Percentiles rank a stretch among this genome's conserved stretches.
phyloP scores from a whole-genome alignment of 1,139 yeast genomes.

The Candida sanyaensis region DNA sequence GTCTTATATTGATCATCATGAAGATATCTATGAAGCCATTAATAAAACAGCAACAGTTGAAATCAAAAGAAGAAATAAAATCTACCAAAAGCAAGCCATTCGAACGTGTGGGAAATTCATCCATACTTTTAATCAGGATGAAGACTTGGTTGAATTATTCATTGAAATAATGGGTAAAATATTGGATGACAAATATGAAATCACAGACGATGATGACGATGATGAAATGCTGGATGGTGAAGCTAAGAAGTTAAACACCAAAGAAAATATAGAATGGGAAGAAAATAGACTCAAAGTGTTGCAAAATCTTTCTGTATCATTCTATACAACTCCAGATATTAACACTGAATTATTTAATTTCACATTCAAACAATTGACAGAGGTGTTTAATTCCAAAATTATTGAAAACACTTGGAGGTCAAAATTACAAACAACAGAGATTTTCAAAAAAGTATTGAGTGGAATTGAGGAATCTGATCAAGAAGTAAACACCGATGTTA shows the following conservation, averaged over 20 bases:
- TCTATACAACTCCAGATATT: slow-evolving; percentile 23
- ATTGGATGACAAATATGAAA: slow-evolving; percentile 31
- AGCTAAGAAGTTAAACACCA: slow-evolving; percentile 26
- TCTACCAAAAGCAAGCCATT: slow-evolving; percentile 60
- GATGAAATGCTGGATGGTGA: slow-evolving; percentile 33
- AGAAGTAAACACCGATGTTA: slow-evolving; percentile 14
- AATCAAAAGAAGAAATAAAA: slow-evolving; percentile 65
- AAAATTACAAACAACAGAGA: slow-evolving; percentile 46
- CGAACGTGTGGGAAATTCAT: slow-evolving; percentile 52
- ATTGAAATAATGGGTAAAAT: slow-evolving; percentile 35
- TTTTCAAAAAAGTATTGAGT: slow-evolving; percentile 18
- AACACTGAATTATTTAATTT: slow-evolving; percentile 25
- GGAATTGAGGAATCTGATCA: slow-evolving; percentile 13
- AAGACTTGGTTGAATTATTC: slow-evolving; percentile 39
- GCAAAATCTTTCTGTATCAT: slow-evolving; percentile 32
- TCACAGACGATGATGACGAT: slow-evolving; percentile 23
- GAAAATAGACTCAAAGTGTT: slow-evolving; percentile 36
- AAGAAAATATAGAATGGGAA: slow-evolving; percentile 33
- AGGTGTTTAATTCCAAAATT: slow-evolving; percentile 26
- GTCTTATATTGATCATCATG: slow-evolving; percentile 17
- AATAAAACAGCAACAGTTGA: slow-evolving; percentile 56
- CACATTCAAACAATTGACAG: slow-evolving; percentile 21
- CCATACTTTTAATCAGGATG: slow-evolving; percentile 42
- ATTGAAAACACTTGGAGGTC: slow-evolving; percentile 63
- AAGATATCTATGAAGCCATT: slow-evolving; percentile 25